Conservation (phyloP, 495 filamentous ascomycete genomes). For the Hypoxylon cercidicola region DNA sequence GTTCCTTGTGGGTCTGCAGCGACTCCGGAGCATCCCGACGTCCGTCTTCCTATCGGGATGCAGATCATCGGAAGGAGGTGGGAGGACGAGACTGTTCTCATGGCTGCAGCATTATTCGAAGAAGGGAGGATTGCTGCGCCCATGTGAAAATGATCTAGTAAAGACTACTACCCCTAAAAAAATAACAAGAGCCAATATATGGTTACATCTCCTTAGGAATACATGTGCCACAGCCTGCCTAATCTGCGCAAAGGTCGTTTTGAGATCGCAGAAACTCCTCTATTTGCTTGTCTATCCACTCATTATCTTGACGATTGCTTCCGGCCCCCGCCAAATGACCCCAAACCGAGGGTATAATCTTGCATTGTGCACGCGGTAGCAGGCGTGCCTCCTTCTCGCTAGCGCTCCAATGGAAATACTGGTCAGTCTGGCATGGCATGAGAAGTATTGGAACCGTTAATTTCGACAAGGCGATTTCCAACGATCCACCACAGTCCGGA, state of each 20-base stretch:
- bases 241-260: too few species aligned
- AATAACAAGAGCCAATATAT: too few species aligned
- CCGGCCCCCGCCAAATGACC: slow-evolving; percentile 60
- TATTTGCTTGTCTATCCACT: slow-evolving; percentile 49
- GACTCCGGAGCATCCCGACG: slow-evolving; percentile 47
- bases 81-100: slow-evolving; percentile 56
- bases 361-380: slow-evolving; percentile 51
- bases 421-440: slow-evolving; percentile 58
- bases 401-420: slow-evolving; percentile 58
- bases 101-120: slow-evolving; percentile 20
- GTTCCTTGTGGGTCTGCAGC: slow-evolving; percentile 60
- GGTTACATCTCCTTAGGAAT: too few species aligned
- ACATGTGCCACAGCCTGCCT: too few species aligned
- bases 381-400: slow-evolving; percentile 54
- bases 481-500: slow-evolving; percentile 48
- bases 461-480: slow-evolving; percentile 48
- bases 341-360: slow-evolving; percentile 57
- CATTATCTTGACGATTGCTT: slow-evolving; percentile 51
- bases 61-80: slow-evolving; percentile 61
- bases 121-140: slow-evolving; percentile 4
- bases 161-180: too few species aligned
- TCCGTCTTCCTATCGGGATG: slow-evolving; percentile 63
- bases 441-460: slow-evolving; percentile 55
- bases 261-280: slow-evolving; percentile 35
- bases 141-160: neutral